Evolutionary conservation across 192 early-diverging fungal species (phyloP).

Genomic region (Coemansia sp.): DNA sequence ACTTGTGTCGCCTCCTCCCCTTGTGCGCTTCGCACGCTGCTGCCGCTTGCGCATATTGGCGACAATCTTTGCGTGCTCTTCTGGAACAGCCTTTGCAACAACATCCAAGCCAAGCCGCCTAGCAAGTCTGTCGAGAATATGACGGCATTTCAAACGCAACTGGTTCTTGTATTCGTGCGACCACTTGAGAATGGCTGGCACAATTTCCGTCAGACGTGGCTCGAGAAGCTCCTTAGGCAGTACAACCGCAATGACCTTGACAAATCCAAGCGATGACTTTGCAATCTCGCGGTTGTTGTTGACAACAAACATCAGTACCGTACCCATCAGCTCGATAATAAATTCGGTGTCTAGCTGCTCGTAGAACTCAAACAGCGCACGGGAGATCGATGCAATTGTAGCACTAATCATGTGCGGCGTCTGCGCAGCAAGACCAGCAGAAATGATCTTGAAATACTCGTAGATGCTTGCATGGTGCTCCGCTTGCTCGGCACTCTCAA

Average conservation of each 20-base stretch:
- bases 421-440: conserved; percentile 89
- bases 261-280: conserved; percentile 86
- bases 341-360: conserved; percentile 63
- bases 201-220: conserved; percentile 71
- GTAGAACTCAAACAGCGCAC: conserved; percentile 93
- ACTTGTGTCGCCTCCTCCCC: conserved; percentile 36
- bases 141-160: conserved; percentile 88
- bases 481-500: conserved; percentile 13
- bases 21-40: conserved; percentile 75
- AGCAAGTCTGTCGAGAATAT: conserved; percentile 89
- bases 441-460: conserved; percentile 93
- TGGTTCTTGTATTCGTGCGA: conserved; percentile 83
- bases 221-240: conserved; percentile 71
- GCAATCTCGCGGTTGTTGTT: conserved; percentile 88
- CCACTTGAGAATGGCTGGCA: conserved; percentile 75
- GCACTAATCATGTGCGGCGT: conserved; percentile 93
- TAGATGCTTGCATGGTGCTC: conserved; percentile 59
- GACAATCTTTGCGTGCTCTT: conserved; percentile 85
- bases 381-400: conserved; percentile 76
- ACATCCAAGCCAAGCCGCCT: conserved; percentile 77
- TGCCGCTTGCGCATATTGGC: conserved; percentile 90
- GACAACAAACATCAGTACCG: conserved; percentile 77
- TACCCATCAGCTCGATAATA: conserved; percentile 73
- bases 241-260: conserved; percentile 86
- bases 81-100: conserved; percentile 77